Evolutionary conservation across 768 basidiomycete genomes (phyloP), one percentile per base, ranked within the genome.

Genomic region (Coprinopsis cinerea): DNA sequence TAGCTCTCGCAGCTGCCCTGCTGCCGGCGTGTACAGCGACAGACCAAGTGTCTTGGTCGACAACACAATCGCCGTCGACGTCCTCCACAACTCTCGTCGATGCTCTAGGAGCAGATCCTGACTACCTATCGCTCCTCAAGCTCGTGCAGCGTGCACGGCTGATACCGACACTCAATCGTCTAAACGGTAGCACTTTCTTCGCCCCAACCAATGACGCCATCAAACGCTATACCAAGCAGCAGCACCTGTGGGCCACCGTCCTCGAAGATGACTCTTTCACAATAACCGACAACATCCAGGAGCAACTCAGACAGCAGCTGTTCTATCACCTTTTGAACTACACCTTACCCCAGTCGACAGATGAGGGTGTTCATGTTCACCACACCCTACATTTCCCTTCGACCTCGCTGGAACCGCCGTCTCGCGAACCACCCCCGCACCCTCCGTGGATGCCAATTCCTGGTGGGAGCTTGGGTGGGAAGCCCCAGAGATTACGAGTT

Each of bases 171-270:
- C 76, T 99, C 55, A 96, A 95, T 65, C 81, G 74, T 56, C 82
- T 99, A 56, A 83, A 88, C 51, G 80, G 74, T 34, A 77, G 77
- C 62, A 96, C 96, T 23, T 64, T 99, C 41, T 98, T 97, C 60
- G 96, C 96, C 1, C 96, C 96, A 1, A 96, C 91, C 17, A 94
- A 99, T 68, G 83, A 91, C 51, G 96, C 96, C 27, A 80, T 94
- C 56, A 66, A 78, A 54, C 75, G 72, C 23, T 73, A 82, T 54
- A 57, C 68, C 13, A 25, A 56, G 17, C 48, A 55, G 2, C 60
- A 73, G 44, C 56, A 64, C 32, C 53, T 74, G n/a, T 75, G 75
- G 71, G 55, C 56, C 9, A 56, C 59, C 36, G 64, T 64, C 7
- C 62, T 79, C 22, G 63, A 72, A 17, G 69, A 72, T 49, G 67